Evolutionary conservation across 1,284 basidiomycete genomes (phyloP).

Genomic region (Xanthoconium separans): DNA sequence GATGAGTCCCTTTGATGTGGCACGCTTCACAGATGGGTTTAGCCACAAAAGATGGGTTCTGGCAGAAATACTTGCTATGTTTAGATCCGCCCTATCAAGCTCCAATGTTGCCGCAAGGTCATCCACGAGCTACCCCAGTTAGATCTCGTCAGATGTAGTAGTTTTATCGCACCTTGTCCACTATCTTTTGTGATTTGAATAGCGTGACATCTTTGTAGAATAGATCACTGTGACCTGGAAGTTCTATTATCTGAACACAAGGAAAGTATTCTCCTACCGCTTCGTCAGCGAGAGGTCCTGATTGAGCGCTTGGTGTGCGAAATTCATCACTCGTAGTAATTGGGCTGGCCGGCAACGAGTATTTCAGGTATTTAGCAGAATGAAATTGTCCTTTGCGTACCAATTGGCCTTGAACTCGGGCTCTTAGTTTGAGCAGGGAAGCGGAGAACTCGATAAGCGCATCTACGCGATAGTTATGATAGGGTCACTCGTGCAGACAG

Average conservation of each 20-base stretch:
- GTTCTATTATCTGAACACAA: not conserved
- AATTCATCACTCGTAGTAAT: conserved; percentile 57
- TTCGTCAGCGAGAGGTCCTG: conserved; percentile 63
- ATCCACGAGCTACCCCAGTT: conserved; percentile 71
- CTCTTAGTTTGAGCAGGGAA: conserved; percentile 36
- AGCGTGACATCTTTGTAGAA: conserved; percentile 82
- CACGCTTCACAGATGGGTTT: conserved; percentile 52
- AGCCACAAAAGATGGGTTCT: conserved; percentile 5
- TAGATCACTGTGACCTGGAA: conserved; percentile 59
- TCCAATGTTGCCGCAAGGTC: conserved; percentile 82
- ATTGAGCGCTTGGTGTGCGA: conserved; percentile 63
- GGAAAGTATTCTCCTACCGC: conserved; percentile 43
- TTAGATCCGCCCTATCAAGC: conserved; percentile 71
- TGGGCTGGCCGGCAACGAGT: conserved; percentile 49
- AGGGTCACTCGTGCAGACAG: conserved; percentile 10
- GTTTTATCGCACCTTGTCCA: conserved; percentile 60
- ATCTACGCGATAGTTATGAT: conserved; percentile 9
- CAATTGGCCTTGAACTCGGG: conserved; percentile 53
- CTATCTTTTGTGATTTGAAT: conserved; percentile 71
- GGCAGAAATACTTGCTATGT: conserved; percentile 56
- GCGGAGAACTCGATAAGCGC: conserved; percentile 21
- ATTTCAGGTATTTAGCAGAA: not conserved
- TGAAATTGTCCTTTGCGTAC: conserved; percentile 34
- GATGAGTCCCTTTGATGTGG: conserved; percentile 84
- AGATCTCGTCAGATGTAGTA: not conserved